phyloP scores from a whole-genome alignment of 495 filamentous ascomycete genomes.

The Podospora conica region DNA sequence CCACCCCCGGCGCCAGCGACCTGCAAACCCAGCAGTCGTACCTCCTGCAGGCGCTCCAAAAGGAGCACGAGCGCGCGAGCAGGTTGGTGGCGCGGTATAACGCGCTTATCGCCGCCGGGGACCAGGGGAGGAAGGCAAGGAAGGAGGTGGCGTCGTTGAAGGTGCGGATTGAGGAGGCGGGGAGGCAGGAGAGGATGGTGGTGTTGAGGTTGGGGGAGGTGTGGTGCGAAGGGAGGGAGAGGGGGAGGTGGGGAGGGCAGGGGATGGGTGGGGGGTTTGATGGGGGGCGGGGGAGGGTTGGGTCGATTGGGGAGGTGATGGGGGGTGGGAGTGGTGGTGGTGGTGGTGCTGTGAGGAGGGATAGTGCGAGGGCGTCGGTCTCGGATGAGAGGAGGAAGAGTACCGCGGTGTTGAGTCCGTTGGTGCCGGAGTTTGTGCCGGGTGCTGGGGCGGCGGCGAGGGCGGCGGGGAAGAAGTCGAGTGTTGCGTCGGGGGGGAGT shows the following conservation, averaged over 20 bases:
- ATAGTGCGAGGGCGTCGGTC: background rate
- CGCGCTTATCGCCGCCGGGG: background rate
- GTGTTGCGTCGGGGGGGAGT: background rate
- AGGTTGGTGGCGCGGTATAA: constrained; percentile 29
- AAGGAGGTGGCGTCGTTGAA: constrained; percentile 14
- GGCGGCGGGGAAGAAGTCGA: background rate
- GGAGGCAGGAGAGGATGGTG: constrained; percentile 35
- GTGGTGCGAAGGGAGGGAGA: constrained; percentile 35
- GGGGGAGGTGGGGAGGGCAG: constrained; percentile 27
- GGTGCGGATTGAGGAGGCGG: constrained; percentile 29
- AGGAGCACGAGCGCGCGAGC: constrained; percentile 27
- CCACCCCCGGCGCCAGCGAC: constrained; percentile 30
- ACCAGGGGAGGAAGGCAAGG: background rate
- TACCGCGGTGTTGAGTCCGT: constrained; percentile 5
- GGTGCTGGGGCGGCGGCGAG: background rate
- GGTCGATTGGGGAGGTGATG: background rate
- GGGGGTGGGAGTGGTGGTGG: background rate
- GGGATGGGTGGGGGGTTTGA: background rate
- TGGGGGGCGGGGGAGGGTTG: background rate
- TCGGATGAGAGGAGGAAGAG: background rate
- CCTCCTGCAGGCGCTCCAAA: constrained; percentile 34
- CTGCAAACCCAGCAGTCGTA: constrained; percentile 36
- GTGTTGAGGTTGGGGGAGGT: constrained; percentile 39
- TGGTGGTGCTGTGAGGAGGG: background rate
- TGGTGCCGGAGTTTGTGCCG: constrained; percentile 1